Evolutionary conservation across 352 stramenopile genomes (phyloP), one percentile per base, ranked within the genome.

Genomic region (Phytophthora quininea): DNA sequence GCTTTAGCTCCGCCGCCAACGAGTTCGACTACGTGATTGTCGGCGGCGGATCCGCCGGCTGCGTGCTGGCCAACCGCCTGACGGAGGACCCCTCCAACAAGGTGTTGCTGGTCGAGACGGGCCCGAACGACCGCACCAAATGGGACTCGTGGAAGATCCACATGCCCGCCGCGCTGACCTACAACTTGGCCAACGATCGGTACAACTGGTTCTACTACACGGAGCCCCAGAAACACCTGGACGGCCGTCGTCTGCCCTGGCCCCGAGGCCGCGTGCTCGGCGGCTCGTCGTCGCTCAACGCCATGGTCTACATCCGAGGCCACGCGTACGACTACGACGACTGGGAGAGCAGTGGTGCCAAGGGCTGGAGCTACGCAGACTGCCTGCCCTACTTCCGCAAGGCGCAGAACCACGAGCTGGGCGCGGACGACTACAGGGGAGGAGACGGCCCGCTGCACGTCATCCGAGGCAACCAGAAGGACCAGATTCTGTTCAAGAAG

Each of bases 21-120:
- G 80, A 90, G 59, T 94, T 87, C 74, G 93, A 98, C 78, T 98
- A 97, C 73, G 91, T 98, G 45, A 91, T 98, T 55, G 90, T 98
- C 19, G 95, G 95, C 58, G 92, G 75, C 19, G 95, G 95, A 31
- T 96, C 91, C 0, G 93, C 92, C 14, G 93, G 95, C 37, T 97
- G 91, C 60, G 88, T 98, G 51, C 75, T 98, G 31, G 95, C 95
- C 45, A 97, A 95, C 68, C 82, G 88, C 24, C 75, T 98, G 38
- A 96, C 73, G 14, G 90, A 92, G 19, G 78, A 98, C 58, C 72
- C 84, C 14, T 75, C 46, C 64, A 94, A 96, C 65, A 83, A 80
- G 31, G 94, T 98, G 69, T 72, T 97, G 19, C 77, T 98, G 53
- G 76, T 98, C 24, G 95, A 98, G 70, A 89, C 94, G 11, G 95